phyloP scores from a whole-genome alignment of 331 rosid species.

The Spiraea crenata region DNA sequence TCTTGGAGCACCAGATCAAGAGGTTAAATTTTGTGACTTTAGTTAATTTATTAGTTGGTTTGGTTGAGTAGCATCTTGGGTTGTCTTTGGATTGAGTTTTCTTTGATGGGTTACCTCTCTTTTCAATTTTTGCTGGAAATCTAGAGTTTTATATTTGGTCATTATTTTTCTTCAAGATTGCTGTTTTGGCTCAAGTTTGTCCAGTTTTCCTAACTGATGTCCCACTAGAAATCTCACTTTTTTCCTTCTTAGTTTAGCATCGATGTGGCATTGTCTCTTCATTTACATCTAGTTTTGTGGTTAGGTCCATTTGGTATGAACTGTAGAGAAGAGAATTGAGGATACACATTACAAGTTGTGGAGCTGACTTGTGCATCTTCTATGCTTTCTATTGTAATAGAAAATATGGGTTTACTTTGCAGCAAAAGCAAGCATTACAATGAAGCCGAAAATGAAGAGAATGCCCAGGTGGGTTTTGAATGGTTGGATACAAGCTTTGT shows the following conservation, averaged over 20 bases:
- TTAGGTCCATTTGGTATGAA: conserved; percentile 34
- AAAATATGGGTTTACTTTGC: conserved; percentile 92
- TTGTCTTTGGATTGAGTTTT: conserved; percentile 13
- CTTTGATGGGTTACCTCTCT: conserved; percentile 29
- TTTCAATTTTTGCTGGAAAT: conserved; percentile 16
- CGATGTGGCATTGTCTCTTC: background rate
- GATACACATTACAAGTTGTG: conserved; percentile 33
- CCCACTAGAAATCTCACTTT: background rate
- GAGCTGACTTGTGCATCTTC: conserved; percentile 60
- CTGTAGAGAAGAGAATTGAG: conserved; percentile 43
- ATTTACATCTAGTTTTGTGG: conserved; percentile 35
- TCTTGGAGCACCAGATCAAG: conserved; percentile 36
- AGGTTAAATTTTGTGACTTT: background rate
- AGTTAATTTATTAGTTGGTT: background rate
- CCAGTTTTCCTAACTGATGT: background rate
- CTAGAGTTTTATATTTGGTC: background rate
- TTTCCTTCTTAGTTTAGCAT: background rate
- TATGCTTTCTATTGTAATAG: conserved; percentile 69
- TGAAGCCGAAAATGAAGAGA: conserved; percentile 73
- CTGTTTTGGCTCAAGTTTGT: background rate
- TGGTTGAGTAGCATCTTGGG: conserved; percentile 22
- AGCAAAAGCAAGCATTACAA: conserved; percentile 69
- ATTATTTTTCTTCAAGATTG: background rate
- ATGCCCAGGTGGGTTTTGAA: conserved; percentile 60
- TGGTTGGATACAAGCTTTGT: background rate